Evolutionary conservation across 2,329 filamentous ascomycete species (phyloP).

Genomic region (Orbilia ellipsospora): DNA sequence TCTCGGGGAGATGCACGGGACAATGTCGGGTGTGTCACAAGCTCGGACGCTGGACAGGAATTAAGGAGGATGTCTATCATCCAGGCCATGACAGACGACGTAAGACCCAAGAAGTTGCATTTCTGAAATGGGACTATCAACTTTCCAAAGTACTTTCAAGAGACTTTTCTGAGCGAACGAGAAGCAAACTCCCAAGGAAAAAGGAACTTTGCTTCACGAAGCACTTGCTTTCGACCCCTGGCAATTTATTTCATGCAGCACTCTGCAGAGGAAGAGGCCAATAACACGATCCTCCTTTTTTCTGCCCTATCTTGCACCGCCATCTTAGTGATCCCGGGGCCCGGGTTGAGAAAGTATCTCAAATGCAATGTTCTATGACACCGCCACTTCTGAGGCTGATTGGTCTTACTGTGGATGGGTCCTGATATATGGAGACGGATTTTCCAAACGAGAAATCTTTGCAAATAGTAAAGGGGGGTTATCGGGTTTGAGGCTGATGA

Average conservation of each 20-base stretch:
- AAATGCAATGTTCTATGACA: slow-evolving; percentile 1
- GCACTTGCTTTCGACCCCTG: slow-evolving; percentile 20
- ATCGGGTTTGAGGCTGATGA: slow-evolving; percentile 30
- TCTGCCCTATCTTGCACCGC: slow-evolving; percentile 10
- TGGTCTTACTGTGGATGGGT: slow-evolving; percentile 1
- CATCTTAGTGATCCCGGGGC: slow-evolving; percentile 3
- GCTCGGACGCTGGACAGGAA: background rate
- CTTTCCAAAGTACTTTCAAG: slow-evolving; percentile 19
- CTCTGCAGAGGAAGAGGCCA: background rate
- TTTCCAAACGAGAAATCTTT: background rate
- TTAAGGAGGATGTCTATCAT: too few relatives aligned
- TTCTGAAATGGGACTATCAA: slow-evolving; percentile 7
- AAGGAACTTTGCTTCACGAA: slow-evolving; percentile 43
- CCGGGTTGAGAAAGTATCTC: background rate
- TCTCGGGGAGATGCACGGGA: slow-evolving; percentile 25
- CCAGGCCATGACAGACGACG: too few relatives aligned
- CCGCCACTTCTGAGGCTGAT: slow-evolving; percentile 33
- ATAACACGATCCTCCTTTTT: slow-evolving; percentile 22
- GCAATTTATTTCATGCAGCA: slow-evolving; percentile 9
- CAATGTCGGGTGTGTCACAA: slow-evolving; percentile 37
- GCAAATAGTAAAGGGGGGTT: background rate
- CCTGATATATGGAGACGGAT: background rate
- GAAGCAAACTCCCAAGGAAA: slow-evolving; percentile 6
- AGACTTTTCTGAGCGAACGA: slow-evolving; percentile 32
- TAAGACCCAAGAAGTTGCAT: slow-evolving; percentile 16